phyloP scores from a whole-genome alignment of 2,329 filamentous ascomycete genomes.

The Remersonia thermophila region DNA sequence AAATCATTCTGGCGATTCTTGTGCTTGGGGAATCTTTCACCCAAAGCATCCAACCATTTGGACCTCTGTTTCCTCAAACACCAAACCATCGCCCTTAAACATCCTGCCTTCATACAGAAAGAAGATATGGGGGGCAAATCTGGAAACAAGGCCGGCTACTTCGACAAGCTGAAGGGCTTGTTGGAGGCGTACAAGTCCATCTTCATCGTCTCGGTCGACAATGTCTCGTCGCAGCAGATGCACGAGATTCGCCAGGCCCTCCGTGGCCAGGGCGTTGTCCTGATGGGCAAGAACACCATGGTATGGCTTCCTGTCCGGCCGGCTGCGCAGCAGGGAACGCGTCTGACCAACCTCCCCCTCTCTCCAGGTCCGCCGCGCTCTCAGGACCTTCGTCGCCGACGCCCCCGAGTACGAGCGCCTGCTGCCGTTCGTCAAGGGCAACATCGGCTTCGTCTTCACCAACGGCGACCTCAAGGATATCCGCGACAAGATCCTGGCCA shows the following conservation, averaged over 20 bases:
- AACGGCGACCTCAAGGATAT: constrained; percentile 85
- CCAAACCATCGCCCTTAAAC: constrained; percentile 65
- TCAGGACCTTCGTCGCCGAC: constrained; percentile 87
- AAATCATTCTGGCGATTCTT: constrained; percentile 12
- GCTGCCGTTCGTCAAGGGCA: constrained; percentile 89
- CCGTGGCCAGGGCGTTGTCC: constrained; percentile 81
- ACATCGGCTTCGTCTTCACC: constrained; percentile 99
- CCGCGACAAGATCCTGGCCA: constrained; percentile 88
- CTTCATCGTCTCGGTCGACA: constrained; percentile 97
- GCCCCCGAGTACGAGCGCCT: constrained; percentile 97
- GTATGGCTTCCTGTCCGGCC: constrained; percentile 31
- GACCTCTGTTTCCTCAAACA: constrained; percentile 9
- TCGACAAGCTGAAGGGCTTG: constrained; percentile 97
- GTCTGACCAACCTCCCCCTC: background rate
- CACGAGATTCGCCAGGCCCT: constrained; percentile 96
- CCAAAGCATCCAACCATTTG: constrained; percentile 7
- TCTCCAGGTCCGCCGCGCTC: constrained; percentile 74
- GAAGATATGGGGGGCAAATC: constrained; percentile 99
- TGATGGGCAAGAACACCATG: constrained; percentile 99
- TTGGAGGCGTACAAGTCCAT: constrained; percentile 94
- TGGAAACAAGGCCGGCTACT: constrained; percentile 89
- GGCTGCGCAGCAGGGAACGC: background rate
- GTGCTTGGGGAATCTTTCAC: constrained; percentile 11
- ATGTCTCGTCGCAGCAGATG: constrained; percentile 99
- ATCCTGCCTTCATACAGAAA: constrained; percentile 94